phyloP scores from a whole-genome alignment of 306 rosid species.

The Cucurbita moschata region DNA sequence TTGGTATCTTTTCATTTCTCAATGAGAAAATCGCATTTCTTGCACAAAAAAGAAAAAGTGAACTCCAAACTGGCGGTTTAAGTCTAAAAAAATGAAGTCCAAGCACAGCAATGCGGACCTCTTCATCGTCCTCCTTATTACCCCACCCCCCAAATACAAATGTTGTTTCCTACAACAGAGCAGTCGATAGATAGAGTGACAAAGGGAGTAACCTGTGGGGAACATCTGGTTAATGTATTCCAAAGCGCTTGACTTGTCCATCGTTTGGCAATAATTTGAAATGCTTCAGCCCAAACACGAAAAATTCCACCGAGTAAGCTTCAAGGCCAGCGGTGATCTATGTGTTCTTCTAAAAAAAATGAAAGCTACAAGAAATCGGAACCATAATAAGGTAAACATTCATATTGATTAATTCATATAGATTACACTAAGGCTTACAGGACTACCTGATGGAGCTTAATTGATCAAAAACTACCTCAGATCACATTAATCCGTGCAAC shows the following conservation, averaged over 20 bases:
- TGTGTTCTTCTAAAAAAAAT: too few relatives aligned
- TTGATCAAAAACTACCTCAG: neutral
- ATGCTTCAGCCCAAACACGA: neutral
- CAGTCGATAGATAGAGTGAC: neutral
- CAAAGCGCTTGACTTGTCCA: conserved; percentile 95
- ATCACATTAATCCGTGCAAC: neutral
- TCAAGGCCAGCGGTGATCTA: neutral
- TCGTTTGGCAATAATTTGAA: conserved; percentile 12
- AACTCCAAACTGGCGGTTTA: neutral
- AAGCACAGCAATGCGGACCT: neutral
- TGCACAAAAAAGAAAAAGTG: neutral
- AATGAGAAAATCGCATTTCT: neutral
- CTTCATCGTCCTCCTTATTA: neutral
- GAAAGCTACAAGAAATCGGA: neutral
- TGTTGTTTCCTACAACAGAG: neutral
- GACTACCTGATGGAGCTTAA: neutral
- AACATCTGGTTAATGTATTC: conserved; percentile 97
- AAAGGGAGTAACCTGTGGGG: conserved; percentile 54
- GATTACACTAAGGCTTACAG: neutral
- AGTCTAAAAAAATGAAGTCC: neutral
- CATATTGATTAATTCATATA: neutral
- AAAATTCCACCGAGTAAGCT: neutral
- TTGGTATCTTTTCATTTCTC: too few relatives aligned
- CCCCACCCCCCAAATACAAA: neutral
- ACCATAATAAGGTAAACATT: neutral